These are phyloP conservation scores for Ogataea chonburiensis DNA, from an alignment of 805 yeast species.

Conservation along the genomic window DNA sequence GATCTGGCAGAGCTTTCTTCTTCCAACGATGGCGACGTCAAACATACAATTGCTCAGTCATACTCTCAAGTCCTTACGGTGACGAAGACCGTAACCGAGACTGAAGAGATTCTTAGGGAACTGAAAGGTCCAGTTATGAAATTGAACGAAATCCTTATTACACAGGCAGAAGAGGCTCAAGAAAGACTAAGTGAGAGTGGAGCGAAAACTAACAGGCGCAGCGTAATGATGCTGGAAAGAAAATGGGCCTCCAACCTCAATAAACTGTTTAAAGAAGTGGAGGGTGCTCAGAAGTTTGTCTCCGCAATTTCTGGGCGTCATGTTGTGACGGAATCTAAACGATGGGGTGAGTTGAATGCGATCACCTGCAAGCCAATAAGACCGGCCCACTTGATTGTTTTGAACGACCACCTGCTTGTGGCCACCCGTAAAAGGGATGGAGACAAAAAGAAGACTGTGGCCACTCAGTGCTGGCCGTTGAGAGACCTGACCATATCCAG, in stretches of 20 bases:
- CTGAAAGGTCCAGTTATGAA: slow-evolving; percentile 61
- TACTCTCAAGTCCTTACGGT: slow-evolving; percentile 60
- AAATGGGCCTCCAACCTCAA: slow-evolving; percentile 78
- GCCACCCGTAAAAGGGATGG: slow-evolving; percentile 58
- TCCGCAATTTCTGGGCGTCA: slow-evolving; percentile 80
- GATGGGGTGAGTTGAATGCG: slow-evolving; percentile 84
- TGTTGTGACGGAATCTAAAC: slow-evolving; percentile 70
- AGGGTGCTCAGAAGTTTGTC: slow-evolving; percentile 82
- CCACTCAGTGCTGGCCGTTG: slow-evolving; percentile 78
- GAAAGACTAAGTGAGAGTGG: slow-evolving; percentile 11
- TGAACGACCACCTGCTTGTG: slow-evolving; percentile 74
- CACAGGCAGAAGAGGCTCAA: slow-evolving; percentile 34
- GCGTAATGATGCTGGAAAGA: slow-evolving; percentile 69
- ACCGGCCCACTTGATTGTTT: slow-evolving; percentile 69
- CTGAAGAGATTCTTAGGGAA: slow-evolving; percentile 61
- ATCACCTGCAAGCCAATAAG: slow-evolving; percentile 81
- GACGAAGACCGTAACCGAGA: slow-evolving; percentile 57
- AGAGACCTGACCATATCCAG: slow-evolving; percentile 53
- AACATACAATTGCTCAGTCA: slow-evolving; percentile 57
- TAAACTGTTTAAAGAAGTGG: slow-evolving; percentile 74
- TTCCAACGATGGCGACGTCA: slow-evolving; percentile 55
- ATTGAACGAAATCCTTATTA: slow-evolving; percentile 56
- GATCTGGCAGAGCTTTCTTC: slow-evolving; percentile 48
- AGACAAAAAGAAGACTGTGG: slow-evolving; percentile 42
- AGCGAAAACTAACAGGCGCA: slow-evolving; percentile 55